Base-by-base conservation (phyloP, 1,284 basidiomycete genomes). In the Athelia sp. region DNA sequence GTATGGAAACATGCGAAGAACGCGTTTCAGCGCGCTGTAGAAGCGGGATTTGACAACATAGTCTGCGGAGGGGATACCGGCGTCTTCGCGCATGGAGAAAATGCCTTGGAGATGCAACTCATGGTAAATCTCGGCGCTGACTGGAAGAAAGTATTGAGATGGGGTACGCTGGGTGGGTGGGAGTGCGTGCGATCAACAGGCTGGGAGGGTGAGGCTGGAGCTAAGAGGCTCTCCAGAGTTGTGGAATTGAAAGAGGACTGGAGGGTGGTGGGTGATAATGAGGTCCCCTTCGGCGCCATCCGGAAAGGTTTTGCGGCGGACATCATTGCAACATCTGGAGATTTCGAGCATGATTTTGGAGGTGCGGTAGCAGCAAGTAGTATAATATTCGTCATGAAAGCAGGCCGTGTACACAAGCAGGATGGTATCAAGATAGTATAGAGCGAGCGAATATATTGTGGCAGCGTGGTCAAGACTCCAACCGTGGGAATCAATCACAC, bases 31-130 rank as follows among this genome's bases (percentile, higher is more conserved):
- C 61, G 60, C 2, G 80, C 76, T 8, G 58, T 84, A 10, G 61
- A 64, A 21, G 56, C 61, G 2, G 71, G 69, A 1, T 59, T 75
- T 52, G 68, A 73, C 17, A 72, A 71, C 22, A 72, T 84, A 48
- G 80, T 79, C 3, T 79, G 78, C 58, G 81, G 82, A 3, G 81
- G 82, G 2, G 81, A 85, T 60, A 84, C 81, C 0, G 81, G 81
- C 2, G 72, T 75, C 2, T 86, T 84, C 61, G 56, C 76, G 26
- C 83, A 84, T 58, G 82, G 82, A 1, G 67, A 74, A 50, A 86
- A 86, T 56, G 72, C 78, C 23, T 62, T 79, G 35, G 83, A 85
- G 67, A 68, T 85, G 70, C 67, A 75, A 57, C 62, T 84, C 18
- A 84, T 84, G 83, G 73, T 75, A 13, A 58, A 62, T 15, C 67